These are phyloP conservation scores for Margaritispora aquatica DNA, from an alignment of 495 filamentous ascomycete species.

Conservation along the genomic window DNA sequence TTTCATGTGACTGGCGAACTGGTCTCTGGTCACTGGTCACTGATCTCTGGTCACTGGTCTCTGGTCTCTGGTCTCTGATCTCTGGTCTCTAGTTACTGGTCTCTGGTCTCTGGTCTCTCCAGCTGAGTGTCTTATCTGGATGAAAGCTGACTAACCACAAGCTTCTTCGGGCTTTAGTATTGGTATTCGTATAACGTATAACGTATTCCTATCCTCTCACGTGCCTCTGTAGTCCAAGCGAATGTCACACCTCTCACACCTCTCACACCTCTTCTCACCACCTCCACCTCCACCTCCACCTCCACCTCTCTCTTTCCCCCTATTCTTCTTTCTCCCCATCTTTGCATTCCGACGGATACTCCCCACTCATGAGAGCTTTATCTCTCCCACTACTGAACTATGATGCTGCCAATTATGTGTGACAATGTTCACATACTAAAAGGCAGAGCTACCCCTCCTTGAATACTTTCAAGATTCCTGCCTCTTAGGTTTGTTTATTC, in stretches of 20 bases:
- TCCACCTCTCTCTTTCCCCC: too few species aligned
- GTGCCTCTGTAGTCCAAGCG: too few species aligned
- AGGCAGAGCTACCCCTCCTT: slow-evolving; percentile 10
- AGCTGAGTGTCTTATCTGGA: not conserved
- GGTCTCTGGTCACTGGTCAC: too few species aligned
- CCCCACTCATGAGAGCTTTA: slow-evolving; percentile 7
- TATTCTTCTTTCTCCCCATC: not conserved
- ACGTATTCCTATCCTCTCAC: too few species aligned
- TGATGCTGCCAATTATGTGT: slow-evolving; percentile 4
- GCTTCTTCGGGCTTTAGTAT: not conserved
- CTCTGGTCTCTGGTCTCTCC: too few species aligned
- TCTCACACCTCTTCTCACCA: too few species aligned
- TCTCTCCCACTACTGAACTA: slow-evolving; percentile 7
- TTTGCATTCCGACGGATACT: not conserved
- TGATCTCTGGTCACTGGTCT: too few species aligned
- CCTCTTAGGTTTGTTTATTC: not conserved
- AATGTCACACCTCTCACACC: too few species aligned
- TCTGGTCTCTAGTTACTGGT: too few species aligned
- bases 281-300: too few species aligned
- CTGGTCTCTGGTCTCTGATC: too few species aligned
- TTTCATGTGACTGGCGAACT: not conserved
- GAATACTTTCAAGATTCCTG: not conserved
- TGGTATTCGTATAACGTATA: not conserved
- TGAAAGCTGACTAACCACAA: not conserved
- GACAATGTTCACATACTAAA: slow-evolving; percentile 2